These are phyloP conservation scores for Malassezia yamatoensis DNA, from an alignment of 1,284 basidiomycete species.

Conservation along the genomic window DNA sequence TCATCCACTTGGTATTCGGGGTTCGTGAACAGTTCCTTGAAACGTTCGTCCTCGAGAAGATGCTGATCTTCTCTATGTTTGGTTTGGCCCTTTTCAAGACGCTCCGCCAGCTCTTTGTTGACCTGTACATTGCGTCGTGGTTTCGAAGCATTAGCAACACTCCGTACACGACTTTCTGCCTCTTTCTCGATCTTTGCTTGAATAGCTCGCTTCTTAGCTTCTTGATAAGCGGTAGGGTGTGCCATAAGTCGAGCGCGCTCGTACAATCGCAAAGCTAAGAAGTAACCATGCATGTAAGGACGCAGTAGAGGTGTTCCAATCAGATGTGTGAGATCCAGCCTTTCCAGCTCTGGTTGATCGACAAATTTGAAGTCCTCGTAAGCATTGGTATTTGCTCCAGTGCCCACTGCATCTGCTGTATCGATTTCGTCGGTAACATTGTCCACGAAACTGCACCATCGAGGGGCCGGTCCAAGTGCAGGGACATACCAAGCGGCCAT, in stretches of 20 bases:
- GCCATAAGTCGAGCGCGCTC: slow-evolving; percentile 87
- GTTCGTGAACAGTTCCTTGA: slow-evolving; percentile 81
- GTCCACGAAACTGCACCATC: slow-evolving; percentile 95
- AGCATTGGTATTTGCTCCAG: slow-evolving; percentile 49
- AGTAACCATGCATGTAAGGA: slow-evolving; percentile 99
- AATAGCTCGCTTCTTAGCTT: slow-evolving; percentile 78
- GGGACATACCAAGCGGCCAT: slow-evolving; percentile 63
- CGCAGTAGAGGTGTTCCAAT: slow-evolving; percentile 87
- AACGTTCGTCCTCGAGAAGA: slow-evolving; percentile 76
- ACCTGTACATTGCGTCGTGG: slow-evolving; percentile 57
- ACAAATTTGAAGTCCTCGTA: slow-evolving; percentile 99
- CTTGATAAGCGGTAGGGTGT: slow-evolving; percentile 89
- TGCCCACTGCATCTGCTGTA: slow-evolving; percentile 64
- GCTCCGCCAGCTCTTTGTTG: slow-evolving; percentile 84
- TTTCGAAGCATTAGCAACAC: slow-evolving; percentile 22
- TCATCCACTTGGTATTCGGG: slow-evolving; percentile 91
- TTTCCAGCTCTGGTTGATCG: slow-evolving; percentile 72
- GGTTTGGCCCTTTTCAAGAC: slow-evolving; percentile 53
- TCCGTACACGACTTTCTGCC: slow-evolving; percentile 79
- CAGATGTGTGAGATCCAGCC: slow-evolving; percentile 68
- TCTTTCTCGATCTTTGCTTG: slow-evolving; percentile 83
- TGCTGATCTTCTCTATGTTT: slow-evolving; percentile 35
- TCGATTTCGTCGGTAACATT: slow-evolving; percentile 70
- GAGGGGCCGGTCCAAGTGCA: slow-evolving; percentile 86
- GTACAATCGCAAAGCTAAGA: slow-evolving; percentile 87